Evolutionary conservation across 352 stramenopile genomes (phyloP).

Genomic region (Elongisporangium anandrum): DNA sequence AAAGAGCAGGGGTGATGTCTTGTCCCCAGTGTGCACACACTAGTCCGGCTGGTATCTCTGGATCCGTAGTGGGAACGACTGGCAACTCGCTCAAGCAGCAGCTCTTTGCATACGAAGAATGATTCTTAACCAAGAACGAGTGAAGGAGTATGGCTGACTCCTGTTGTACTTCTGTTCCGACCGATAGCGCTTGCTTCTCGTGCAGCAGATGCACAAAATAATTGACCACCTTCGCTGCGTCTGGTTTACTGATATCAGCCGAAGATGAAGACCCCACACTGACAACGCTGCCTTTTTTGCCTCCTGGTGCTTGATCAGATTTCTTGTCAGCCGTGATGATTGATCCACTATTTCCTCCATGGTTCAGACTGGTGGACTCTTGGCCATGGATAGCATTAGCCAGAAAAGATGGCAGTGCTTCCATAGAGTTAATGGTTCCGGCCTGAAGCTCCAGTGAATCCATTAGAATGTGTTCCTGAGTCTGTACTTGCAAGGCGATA

Average conservation of each 20-base stretch:
- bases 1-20: slow-evolving; percentile 48
- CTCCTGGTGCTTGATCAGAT: background rate
- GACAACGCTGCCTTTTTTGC: background rate
- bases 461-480: slow-evolving; percentile 44
- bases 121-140: slow-evolving; percentile 49
- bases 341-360: background rate
- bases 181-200: slow-evolving; percentile 38
- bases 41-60: slow-evolving; percentile 54
- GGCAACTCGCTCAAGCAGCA: slow-evolving; percentile 50
- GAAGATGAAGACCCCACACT: background rate
- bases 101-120: slow-evolving; percentile 45
- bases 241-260: slow-evolving; percentile 1
- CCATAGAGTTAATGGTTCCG: slow-evolving; percentile 24
- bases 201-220: slow-evolving; percentile 54
- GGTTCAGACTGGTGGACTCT: background rate
- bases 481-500: slow-evolving; percentile 35
- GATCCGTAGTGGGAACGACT: slow-evolving; percentile 32
- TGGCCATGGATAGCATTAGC: slow-evolving; percentile 15
- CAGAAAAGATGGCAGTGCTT: slow-evolving; percentile 48
- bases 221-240: slow-evolving; percentile 39
- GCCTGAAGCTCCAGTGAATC: slow-evolving; percentile 59
- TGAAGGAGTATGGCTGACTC: slow-evolving; percentile 40
- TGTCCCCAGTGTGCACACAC: slow-evolving; percentile 57
- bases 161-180: slow-evolving; percentile 21
- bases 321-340: background rate